These are phyloP conservation scores for Fusarium sp. DNA, from an alignment of 2,329 filamentous ascomycete genomes.

Conservation along the genomic window DNA sequence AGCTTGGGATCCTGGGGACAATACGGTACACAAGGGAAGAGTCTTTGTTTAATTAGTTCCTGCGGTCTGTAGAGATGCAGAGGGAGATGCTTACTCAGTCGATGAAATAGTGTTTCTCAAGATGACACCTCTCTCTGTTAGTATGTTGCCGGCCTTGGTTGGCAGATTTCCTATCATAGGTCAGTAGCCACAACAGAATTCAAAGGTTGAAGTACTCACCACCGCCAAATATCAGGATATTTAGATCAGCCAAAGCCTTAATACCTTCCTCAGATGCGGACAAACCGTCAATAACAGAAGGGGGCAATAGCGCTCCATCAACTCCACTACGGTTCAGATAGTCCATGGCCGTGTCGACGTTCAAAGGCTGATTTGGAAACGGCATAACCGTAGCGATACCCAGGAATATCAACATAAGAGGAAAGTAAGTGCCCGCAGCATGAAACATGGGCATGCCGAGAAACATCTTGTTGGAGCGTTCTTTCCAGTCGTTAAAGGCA, in stretches of 20 bases:
- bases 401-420: rapidly evolving
- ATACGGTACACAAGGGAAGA: not conserved
- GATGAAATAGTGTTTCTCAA: conserved; percentile 1
- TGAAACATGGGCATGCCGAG: conserved; percentile 9
- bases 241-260: not conserved
- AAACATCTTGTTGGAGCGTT: not conserved
- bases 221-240: not conserved
- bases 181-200: rapidly evolving
- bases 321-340: not conserved
- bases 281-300: not conserved
- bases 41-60: not conserved
- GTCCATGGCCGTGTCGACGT: not conserved
- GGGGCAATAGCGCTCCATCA: not conserved
- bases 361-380: not conserved
- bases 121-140: not conserved
- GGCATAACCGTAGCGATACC: not conserved
- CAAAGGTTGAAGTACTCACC: rapidly evolving
- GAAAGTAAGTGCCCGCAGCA: not conserved
- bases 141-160: not conserved
- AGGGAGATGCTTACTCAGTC: not conserved
- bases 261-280: not conserved
- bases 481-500: not conserved
- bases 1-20: not conserved
- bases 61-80: rapidly evolving
- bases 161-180: not conserved